Base-by-base conservation (phyloP, 2,329 filamentous ascomycete species). In the Scleromitrula shiraiana region DNA sequence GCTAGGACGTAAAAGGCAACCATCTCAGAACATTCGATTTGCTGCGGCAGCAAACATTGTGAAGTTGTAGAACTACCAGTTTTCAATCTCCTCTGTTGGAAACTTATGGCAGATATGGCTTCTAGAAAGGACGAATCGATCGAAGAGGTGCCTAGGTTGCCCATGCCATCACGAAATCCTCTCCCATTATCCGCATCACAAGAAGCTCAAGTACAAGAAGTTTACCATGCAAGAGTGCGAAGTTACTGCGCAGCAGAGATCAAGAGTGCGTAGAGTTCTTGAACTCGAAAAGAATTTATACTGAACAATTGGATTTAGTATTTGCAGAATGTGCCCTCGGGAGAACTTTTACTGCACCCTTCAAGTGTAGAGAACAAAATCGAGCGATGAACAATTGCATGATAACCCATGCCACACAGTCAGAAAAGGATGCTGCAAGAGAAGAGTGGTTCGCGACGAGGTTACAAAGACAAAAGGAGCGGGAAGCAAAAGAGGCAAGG, bases 351-450 rank as follows among this genome's bases (percentile, higher is more conserved):
- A 89, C 83, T 49, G 85, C 93, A 50, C 85, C 89, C 10, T 96
- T 93, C 73, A 78, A 82, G 45, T 98, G 93, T 72, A 83, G 88
- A 46, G 69, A 76, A 41, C 77, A 90, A 62, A 85, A 89, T 61
- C 81, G 83, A 53, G 74, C 76, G 29, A 98, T 98, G 93, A 98
- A 98, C 70, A 75, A 73, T 53, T 98, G 93, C 72, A 96, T 98
- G 89, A 75, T 90, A 58, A 68, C 75, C 48, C 85, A 94, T 70
- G 90, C 91, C 47, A 94, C 87, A 55, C 85, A 82, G 54, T 80
- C 77, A 46, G 88, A 94, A 65, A 78, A 94, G 67, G 93, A 98
- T 69, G 82, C 80, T 20, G 93, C 93, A 54, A 75, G 93, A 44
- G 86, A 89, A 67, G 89, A 97, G 65, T 98, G 93, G 93, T 97